Evolutionary conservation across 208 protist genomes (phyloP).

Genomic region (Wallacemonas collosoma): DNA sequence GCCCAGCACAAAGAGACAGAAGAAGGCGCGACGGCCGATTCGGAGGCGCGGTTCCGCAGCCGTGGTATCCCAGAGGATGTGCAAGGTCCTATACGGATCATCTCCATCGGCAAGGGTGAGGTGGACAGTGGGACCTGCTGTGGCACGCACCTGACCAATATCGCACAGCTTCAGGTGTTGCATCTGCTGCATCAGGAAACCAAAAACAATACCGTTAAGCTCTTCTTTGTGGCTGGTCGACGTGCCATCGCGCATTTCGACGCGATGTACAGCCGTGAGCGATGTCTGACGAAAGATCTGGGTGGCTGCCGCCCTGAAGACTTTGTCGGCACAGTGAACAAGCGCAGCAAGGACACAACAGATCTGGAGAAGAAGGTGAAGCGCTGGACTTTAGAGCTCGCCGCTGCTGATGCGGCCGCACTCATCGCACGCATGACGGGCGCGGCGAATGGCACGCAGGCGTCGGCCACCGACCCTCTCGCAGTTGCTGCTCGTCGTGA

Average conservation of each 20-base stretch:
- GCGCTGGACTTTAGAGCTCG: constrained; percentile 61
- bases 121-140: constrained; percentile 86
- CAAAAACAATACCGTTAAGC: constrained; percentile 72
- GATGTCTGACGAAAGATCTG: constrained; percentile 58
- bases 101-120: constrained; percentile 49
- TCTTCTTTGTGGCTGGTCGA: constrained; percentile 82
- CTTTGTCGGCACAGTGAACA: constrained; percentile 47
- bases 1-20: background rate
- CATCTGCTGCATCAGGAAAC: constrained; percentile 83
- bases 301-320: constrained; percentile 64
- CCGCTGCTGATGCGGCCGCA: constrained; percentile 34
- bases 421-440: constrained; percentile 28
- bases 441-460: background rate
- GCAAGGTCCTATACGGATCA: constrained; percentile 73
- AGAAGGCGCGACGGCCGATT: constrained; percentile 8
- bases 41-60: constrained; percentile 34
- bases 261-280: constrained; percentile 71
- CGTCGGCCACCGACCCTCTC: background rate
- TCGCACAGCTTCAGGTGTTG: constrained; percentile 71
- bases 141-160: constrained; percentile 79
- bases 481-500: constrained; percentile 53
- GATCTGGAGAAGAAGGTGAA: constrained; percentile 59
- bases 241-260: constrained; percentile 49
- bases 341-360: constrained; percentile 47
- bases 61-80: constrained; percentile 79